Evolutionary conservation across 768 basidiomycete genomes (phyloP), one percentile per base, ranked within the genome.

Genomic region (Auriscalpium vulgare): DNA sequence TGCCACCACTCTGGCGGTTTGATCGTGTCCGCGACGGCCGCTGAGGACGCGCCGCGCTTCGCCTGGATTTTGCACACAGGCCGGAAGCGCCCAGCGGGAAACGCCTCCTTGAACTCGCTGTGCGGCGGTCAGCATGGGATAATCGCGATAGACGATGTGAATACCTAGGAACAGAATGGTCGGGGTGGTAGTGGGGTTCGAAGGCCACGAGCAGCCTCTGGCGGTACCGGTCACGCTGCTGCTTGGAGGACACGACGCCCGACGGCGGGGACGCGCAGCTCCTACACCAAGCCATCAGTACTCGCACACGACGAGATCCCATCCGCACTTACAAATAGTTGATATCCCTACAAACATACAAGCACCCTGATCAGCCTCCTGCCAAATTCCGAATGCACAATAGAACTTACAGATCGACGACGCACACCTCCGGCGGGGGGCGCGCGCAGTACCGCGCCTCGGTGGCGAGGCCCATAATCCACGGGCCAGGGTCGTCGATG

Each of bases 1-100:
- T 92, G 85, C 93, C 93, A 97, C 94, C 94, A 97, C 60, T 86
- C 85, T 0, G 94, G 94, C 40, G 91, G 77, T 65, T 90, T 88
- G 66, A 95, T 88, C 61, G 88, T 86, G 65, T 95, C 94, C 2
- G 91, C 91, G 13, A 93, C 88, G 37, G 88, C 84, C 45, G 89
- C 78, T 35, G 84, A 84, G 37, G 91, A 83, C 4, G 83, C 85
- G 19, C 88, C 85, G 50, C 88, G 74, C 71, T 91, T 91, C 7
- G 90, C 85, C 63, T 89, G 87, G 56, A 95, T 91, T 68, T 90
- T 90, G 76, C 91, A 94, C 38, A 94, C 82, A 10, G 91, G 91
- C 14, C 93, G 77, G 77, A 97, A 94, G 38, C 89, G 79, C 37
- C 93, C 92, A 2, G 90, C 91, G 8, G 94, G 94, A 72, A 94